Evolutionary conservation across 495 filamentous ascomycete genomes (phyloP).

Genomic region (Sordaria brevicollis): DNA sequence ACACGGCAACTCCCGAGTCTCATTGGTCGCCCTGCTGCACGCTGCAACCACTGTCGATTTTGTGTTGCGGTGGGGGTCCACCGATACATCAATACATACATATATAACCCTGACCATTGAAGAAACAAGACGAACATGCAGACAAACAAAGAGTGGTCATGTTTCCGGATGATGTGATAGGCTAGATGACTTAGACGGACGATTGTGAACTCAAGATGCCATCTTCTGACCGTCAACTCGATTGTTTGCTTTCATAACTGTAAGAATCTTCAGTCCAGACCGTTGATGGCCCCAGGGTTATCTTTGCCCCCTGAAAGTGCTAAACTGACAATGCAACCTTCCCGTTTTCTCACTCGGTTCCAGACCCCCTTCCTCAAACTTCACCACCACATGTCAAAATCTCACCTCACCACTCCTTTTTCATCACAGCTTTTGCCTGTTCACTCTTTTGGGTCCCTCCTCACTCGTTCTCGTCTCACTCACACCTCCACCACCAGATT

Average conservation of each 20-base stretch:
- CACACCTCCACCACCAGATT: slow-evolving; percentile 3
- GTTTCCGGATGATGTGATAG: neutral
- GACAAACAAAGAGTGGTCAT: neutral
- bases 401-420: neutral
- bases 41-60: neutral
- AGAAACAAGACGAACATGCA: neutral
- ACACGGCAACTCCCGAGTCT: neutral
- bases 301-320: neutral
- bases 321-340: neutral
- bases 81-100: no score
- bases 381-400: neutral
- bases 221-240: neutral
- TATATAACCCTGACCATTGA: neutral
- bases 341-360: neutral
- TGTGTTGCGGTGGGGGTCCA: neutral
- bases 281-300: neutral
- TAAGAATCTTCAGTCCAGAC: neutral
- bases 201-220: neutral
- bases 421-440: neutral
- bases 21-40: neutral
- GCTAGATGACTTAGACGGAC: neutral
- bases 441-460: no score
- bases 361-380: neutral
- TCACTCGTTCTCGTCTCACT: neutral
- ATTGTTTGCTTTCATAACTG: neutral